Conservation (phyloP, 176 grass and related monocot species). For the Themeda triandra region DNA sequence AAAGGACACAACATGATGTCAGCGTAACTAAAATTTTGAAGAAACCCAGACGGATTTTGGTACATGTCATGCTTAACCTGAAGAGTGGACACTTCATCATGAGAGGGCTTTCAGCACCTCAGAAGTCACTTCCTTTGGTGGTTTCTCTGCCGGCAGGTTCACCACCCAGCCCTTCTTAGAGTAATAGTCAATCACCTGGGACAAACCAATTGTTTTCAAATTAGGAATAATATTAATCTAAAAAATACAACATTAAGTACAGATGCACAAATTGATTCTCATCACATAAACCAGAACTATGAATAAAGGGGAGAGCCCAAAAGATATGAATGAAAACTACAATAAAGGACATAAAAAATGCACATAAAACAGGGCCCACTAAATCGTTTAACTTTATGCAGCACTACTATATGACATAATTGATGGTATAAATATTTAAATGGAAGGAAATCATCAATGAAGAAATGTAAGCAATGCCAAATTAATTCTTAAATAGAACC, state of each 20-base stretch:
- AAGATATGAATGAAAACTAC: background rate
- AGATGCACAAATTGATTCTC: background rate
- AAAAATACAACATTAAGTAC: background rate
- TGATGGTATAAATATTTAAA: background rate
- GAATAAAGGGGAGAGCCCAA: background rate
- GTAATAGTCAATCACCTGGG: constrained; percentile 88
- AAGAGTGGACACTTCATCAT: constrained; percentile 35
- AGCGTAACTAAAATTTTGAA: constrained; percentile 29
- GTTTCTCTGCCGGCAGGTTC: constrained; percentile 76
- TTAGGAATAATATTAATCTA: constrained; percentile 1
- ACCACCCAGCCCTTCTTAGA: constrained; percentile 71
- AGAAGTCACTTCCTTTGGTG: constrained; percentile 65
- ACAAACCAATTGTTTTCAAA: constrained; percentile 16
- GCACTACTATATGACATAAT: background rate
- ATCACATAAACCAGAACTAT: background rate
- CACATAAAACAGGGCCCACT: background rate
- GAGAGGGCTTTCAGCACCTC: constrained; percentile 81
- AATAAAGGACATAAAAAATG: background rate
- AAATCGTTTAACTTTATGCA: background rate
- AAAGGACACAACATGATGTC: constrained; percentile 8
- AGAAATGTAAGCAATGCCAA: background rate
- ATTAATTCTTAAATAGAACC: background rate
- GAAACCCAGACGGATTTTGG: constrained; percentile 26
- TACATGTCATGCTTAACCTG: constrained; percentile 29
- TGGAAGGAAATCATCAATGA: background rate